phyloP scores from a whole-genome alignment of 2,329 filamentous ascomycete genomes.

The Penicillium glabrum region DNA sequence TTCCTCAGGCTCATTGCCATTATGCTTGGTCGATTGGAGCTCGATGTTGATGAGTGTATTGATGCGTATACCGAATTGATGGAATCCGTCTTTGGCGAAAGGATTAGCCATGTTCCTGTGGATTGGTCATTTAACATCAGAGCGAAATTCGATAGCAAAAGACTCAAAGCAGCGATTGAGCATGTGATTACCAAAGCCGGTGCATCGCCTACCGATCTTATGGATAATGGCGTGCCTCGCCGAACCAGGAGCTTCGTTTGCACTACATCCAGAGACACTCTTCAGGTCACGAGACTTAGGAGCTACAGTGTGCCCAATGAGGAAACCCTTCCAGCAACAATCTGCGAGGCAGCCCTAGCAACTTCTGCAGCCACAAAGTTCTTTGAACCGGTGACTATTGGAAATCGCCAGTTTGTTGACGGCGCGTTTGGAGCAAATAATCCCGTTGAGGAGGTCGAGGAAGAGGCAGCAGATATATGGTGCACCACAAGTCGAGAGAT shows the following conservation, averaged over 20 bases:
- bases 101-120: constrained; percentile 2
- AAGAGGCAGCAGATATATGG: constrained; percentile 27
- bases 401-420: constrained; percentile 28
- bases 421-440: constrained; percentile 38
- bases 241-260: constrained; percentile 12
- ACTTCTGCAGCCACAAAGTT: constrained; percentile 50
- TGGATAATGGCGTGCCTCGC: constrained; percentile 9
- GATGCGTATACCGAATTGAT: constrained; percentile 28
- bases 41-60: constrained; percentile 36
- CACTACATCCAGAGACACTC: constrained; percentile 14
- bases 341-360: constrained; percentile 54
- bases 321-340: constrained; percentile 21
- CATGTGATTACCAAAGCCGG: constrained; percentile 11
- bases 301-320: constrained; percentile 11
- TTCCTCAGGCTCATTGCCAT: constrained; percentile 35
- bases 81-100: constrained; percentile 26
- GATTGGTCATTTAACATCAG: constrained; percentile 11
- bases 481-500: constrained; percentile 4
- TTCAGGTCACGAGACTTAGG: constrained; percentile 9
- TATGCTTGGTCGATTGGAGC: constrained; percentile 39
- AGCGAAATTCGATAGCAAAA: constrained; percentile 12
- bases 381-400: constrained; percentile 20
- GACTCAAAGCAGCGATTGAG: constrained; percentile 9
- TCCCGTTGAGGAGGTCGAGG: constrained; percentile 31
- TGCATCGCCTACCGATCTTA: neutral